These are phyloP conservation scores for Penicillium sp. DNA, from an alignment of 2,329 filamentous ascomycete species.

Conservation along the genomic window DNA sequence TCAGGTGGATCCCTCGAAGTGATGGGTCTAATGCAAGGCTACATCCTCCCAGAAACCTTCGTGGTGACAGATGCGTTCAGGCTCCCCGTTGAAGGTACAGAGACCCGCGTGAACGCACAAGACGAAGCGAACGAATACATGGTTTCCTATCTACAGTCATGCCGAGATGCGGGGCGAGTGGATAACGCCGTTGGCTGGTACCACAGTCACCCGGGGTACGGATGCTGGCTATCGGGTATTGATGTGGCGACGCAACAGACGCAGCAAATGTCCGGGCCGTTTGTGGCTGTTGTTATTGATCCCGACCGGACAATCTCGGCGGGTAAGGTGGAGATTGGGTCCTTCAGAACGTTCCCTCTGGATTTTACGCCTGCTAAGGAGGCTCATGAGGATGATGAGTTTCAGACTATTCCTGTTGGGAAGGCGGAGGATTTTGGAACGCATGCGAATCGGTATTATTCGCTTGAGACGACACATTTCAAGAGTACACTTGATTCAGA, in stretches of 20 bases:
- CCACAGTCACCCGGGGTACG: slow-evolving; percentile 95
- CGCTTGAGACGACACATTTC: slow-evolving; percentile 87
- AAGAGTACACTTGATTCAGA: slow-evolving; percentile 88
- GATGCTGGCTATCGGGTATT: slow-evolving; percentile 96
- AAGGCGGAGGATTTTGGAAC: slow-evolving; percentile 97
- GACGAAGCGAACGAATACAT: slow-evolving; percentile 97
- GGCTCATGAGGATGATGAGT: slow-evolving; percentile 47
- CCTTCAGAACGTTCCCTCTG: slow-evolving; percentile 86
- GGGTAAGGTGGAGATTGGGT: slow-evolving; percentile 95
- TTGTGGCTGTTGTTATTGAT: slow-evolving; percentile 93
- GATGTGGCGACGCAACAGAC: slow-evolving; percentile 85
- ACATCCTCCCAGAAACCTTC: slow-evolving; percentile 78
- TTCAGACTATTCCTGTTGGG: slow-evolving; percentile 70
- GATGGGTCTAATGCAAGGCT: slow-evolving; percentile 98
- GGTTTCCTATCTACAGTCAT: slow-evolving; percentile 76
- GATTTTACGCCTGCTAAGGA: slow-evolving; percentile 62
- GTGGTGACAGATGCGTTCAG: slow-evolving; percentile 93
- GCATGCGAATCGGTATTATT: slow-evolving; percentile 86
- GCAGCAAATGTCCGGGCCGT: slow-evolving; percentile 90
- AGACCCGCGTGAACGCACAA: slow-evolving; percentile 95
- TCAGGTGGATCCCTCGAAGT: slow-evolving; percentile 89
- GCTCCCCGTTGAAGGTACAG: slow-evolving; percentile 94
- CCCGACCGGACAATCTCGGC: slow-evolving; percentile 92
- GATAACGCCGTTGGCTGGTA: slow-evolving; percentile 99
- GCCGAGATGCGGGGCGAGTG: slow-evolving; percentile 71